Base-by-base conservation (phyloP, 2,329 filamentous ascomycete genomes). In the Lasiodiplodia citricola region DNA sequence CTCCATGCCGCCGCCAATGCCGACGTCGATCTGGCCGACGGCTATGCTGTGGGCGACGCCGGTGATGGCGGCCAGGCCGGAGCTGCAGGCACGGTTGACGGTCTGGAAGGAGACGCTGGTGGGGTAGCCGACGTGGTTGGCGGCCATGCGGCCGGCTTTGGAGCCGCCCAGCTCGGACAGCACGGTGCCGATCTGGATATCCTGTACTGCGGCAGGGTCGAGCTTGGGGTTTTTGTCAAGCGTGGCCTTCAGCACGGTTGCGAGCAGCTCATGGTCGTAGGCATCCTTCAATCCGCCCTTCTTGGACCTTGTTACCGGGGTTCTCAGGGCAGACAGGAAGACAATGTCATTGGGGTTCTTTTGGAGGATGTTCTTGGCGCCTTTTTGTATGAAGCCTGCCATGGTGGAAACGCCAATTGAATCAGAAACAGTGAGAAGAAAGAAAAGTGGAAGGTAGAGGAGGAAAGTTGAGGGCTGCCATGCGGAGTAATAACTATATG, bases 1-100 rank as follows among this genome's bases (percentile, higher is more conserved):
- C 86, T 97, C 94, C 92, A 96, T 97, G 37, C 94, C 94, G 2
- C 92, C 94, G 11, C 90, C 94, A 70, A 97, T 88, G 70, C 93
- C 94, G 0, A 86, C 84, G 70, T 90, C 87, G 64, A 95, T 91
- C 73, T 88, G 87, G 1, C 92, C 93, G 0, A 87, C 85, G n/a
- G 88, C 87, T 73, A 97, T 96, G 71, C 90, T 86, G 68, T 91
- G 89, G 5, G 92, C 91, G 3, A 97, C 85, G 16, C 85, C 83
- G 1, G 93, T 91, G 63, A 97, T 91, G 31, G 91, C 90, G 73
- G 92, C 90, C 62, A 97, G 85, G 2, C 91, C 91, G 7, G 89
- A 92, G 18, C 90, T 89, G 80, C 94, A 97, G 16, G 94, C 94
- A 50, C 95, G 87, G 83, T 97, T 97, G 73, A 96, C 88, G 0